phyloP scores from a whole-genome alignment of 2,329 filamentous ascomycete species.

The Alternaria panax region DNA sequence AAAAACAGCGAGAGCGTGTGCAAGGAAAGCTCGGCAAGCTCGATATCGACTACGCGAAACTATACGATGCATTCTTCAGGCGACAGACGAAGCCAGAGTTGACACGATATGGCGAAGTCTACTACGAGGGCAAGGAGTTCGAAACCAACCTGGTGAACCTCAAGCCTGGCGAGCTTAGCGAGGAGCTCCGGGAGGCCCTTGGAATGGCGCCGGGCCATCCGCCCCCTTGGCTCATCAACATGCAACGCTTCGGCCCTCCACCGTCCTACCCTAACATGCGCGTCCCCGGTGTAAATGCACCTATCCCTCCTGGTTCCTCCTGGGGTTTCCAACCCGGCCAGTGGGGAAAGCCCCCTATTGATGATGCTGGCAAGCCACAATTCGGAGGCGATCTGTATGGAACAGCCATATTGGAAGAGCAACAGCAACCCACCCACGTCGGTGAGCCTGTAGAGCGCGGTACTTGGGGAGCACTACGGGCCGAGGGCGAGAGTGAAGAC shows the following conservation, averaged over 20 bases:
- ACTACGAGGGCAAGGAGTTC: conserved; percentile 98
- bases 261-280: conserved; percentile 96
- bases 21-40: conserved; percentile 96
- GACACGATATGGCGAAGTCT: conserved; percentile 97
- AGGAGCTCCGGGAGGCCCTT: conserved; percentile 88
- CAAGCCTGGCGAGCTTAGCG: conserved; percentile 86
- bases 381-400: conserved; percentile 97
- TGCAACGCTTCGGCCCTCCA: conserved; percentile 91
- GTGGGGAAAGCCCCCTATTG: conserved; percentile 94
- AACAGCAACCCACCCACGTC: conserved; percentile 59
- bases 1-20: conserved; percentile 93
- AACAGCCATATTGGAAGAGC: conserved; percentile 69
- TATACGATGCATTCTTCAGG: conserved; percentile 98
- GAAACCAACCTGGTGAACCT: conserved; percentile 94
- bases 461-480: conserved; percentile 91
- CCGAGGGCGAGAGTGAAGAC: conserved; percentile 74
- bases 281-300: conserved; percentile 92
- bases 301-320: conserved; percentile 83
- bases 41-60: conserved; percentile 97
- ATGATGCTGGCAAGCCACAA: conserved; percentile 88
- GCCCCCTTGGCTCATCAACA: conserved; percentile 96
- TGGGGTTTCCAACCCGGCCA: conserved; percentile 97
- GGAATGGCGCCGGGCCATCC: conserved; percentile 93
- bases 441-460: conserved; percentile 85
- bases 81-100: conserved; percentile 96